These are phyloP conservation scores for Durusdinium trenchii DNA, from an alignment of 73 alveolate species.

Conservation along the genomic window DNA sequence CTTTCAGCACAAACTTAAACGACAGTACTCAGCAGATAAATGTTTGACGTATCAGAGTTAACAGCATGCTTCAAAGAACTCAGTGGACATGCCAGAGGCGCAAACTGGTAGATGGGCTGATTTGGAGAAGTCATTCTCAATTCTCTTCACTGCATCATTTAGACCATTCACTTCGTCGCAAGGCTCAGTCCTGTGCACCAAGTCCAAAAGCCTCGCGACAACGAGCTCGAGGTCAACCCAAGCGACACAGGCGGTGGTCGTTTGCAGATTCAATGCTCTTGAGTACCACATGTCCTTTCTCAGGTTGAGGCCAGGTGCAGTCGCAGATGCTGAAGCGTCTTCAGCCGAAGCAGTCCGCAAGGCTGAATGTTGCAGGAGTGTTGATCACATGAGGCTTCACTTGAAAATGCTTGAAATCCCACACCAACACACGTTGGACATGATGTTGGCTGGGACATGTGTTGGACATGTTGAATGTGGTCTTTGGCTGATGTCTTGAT, in stretches of 20 bases:
- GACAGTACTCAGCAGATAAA: neutral
- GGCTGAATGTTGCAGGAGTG: neutral
- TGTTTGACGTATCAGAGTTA: neutral
- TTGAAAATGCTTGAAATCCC: neutral
- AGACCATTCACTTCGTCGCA: neutral
- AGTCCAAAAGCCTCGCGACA: neutral
- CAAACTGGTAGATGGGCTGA: neutral
- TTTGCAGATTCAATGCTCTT: neutral
- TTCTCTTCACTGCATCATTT: too few relatives aligned
- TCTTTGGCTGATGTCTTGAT: neutral
- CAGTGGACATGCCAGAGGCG: neutral
- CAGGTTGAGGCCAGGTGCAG: neutral
- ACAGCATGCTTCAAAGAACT: neutral
- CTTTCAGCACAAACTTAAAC: neutral
- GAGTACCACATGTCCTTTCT: neutral
- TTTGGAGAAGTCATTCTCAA: neutral
- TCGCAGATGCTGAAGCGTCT: neutral
- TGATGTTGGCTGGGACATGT: neutral
- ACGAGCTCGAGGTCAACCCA: neutral
- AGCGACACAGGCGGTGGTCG: neutral
- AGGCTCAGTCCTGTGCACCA: neutral
- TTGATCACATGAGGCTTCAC: neutral
- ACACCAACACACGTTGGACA: neutral
- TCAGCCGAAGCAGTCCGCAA: constrained; percentile 8
- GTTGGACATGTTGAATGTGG: neutral